phyloP scores from a whole-genome alignment of 768 basidiomycete species.

The Royoungia palumana region DNA sequence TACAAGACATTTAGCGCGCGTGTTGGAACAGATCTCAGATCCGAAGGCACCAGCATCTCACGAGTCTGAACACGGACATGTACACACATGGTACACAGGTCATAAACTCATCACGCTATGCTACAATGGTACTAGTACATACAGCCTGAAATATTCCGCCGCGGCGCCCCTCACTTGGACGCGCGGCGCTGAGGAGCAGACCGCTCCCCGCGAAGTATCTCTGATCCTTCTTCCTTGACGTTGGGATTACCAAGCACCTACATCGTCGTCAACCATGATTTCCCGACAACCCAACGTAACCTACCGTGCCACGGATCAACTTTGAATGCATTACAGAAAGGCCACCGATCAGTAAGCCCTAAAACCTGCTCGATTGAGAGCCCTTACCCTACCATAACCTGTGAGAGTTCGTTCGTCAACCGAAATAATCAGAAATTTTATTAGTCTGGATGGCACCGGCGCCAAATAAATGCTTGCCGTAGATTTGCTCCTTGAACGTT shows the following conservation, averaged over 20 bases:
- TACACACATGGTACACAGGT: not conserved
- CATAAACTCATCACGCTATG: no score
- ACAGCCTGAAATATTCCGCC: no score
- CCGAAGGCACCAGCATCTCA: not conserved
- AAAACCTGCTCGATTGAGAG: not conserved
- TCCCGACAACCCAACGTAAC: conserved; percentile 10
- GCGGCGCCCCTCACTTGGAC: conserved; percentile 20
- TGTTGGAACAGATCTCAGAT: conserved; percentile 20
- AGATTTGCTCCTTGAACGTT: conserved; percentile 58
- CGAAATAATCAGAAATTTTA: not conserved
- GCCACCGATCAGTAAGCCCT: not conserved
- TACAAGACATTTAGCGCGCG: conserved; percentile 1
- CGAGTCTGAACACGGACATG: not conserved
- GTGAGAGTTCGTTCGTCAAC: not conserved
- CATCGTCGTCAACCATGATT: not conserved
- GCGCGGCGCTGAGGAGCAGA: conserved; percentile 30
- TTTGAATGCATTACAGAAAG: not conserved
- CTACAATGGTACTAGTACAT: no score
- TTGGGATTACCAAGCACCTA: conserved; percentile 34
- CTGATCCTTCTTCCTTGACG: conserved; percentile 51
- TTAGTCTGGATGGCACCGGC: not conserved
- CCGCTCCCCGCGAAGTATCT: conserved; percentile 50
- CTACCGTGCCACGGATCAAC: conserved; percentile 32
- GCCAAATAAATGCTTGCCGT: conserved; percentile 37
- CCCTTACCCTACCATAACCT: conserved; percentile 32